phyloP scores from a whole-genome alignment of 352 stramenopile species.

The Phytophthora chlamydospora region DNA sequence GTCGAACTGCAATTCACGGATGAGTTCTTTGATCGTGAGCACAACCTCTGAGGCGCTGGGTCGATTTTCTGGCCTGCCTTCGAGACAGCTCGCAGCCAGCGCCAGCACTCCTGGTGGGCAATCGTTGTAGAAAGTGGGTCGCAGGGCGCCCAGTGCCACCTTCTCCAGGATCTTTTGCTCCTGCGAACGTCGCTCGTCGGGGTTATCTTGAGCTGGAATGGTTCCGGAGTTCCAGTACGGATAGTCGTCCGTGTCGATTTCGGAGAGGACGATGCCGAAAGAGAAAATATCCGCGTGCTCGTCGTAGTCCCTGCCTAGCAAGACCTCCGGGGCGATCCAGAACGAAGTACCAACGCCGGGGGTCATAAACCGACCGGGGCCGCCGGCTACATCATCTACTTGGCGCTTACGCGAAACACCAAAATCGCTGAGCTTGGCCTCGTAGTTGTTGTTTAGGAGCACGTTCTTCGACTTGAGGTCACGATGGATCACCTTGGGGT shows the following conservation, averaged over 20 bases:
- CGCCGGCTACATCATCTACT: constrained; percentile 15
- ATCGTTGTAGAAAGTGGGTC: constrained; percentile 59
- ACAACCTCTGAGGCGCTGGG: constrained; percentile 50
- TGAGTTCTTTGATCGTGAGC: constrained; percentile 43
- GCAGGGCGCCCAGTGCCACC: constrained; percentile 42
- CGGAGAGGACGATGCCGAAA: constrained; percentile 52
- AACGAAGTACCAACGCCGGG: constrained; percentile 51
- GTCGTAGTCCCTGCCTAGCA: constrained; percentile 50
- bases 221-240: constrained; percentile 51
- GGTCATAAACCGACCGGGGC: constrained; percentile 57
- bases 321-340: constrained; percentile 52
- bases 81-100: constrained; percentile 49
- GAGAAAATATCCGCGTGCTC: constrained; percentile 55
- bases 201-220: constrained; percentile 31
- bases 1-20: constrained; percentile 29
- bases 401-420: constrained; percentile 59
- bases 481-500: constrained; percentile 75
- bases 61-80: constrained; percentile 48
- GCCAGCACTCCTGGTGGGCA: constrained; percentile 48
- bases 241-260: constrained; percentile 59
- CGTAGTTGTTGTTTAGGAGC: constrained; percentile 57
- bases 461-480: constrained; percentile 87
- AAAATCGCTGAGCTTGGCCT: constrained; percentile 84
- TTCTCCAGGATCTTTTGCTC: constrained; percentile 52
- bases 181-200: constrained; percentile 37